These are phyloP conservation scores for Blastobotrys indianensis DNA, from an alignment of 1,139 yeast species.

Conservation along the genomic window DNA sequence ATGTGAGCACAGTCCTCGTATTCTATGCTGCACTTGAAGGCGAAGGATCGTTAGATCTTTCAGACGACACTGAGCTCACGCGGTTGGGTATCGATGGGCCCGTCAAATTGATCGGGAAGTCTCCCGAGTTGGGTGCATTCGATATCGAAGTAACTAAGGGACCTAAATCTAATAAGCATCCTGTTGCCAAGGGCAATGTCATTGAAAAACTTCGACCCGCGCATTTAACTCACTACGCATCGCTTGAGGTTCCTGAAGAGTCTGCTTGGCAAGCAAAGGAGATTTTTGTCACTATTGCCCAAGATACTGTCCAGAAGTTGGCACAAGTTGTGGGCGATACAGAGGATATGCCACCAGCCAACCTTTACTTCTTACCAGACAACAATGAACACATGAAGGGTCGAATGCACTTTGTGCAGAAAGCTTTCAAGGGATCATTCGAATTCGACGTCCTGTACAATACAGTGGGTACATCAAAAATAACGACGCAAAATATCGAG, in stretches of 20 bases:
- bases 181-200: conserved; percentile 25
- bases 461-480: conserved; percentile 40
- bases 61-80: conserved; percentile 18
- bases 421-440: conserved; percentile 65
- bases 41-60: conserved; percentile 33
- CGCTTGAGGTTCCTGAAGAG: conserved; percentile 66
- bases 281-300: conserved; percentile 60
- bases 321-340: conserved; percentile 35
- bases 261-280: conserved; percentile 78
- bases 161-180: conserved; percentile 28
- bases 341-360: conserved; percentile 32
- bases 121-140: conserved; percentile 35
- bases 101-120: conserved; percentile 31
- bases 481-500: conserved; percentile 30
- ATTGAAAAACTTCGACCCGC: conserved; percentile 29
- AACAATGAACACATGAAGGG: conserved; percentile 51
- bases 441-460: conserved; percentile 68
- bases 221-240: conserved; percentile 54
- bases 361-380: conserved; percentile 52
- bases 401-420: conserved; percentile 73
- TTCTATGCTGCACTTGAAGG: conserved; percentile 77
- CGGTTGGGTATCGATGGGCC: conserved; percentile 30
- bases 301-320: conserved; percentile 57
- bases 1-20: conserved; percentile 54
- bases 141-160: conserved; percentile 28